phyloP scores from a whole-genome alignment of 129 eudicot species.

The Centaurea solstitialis region DNA sequence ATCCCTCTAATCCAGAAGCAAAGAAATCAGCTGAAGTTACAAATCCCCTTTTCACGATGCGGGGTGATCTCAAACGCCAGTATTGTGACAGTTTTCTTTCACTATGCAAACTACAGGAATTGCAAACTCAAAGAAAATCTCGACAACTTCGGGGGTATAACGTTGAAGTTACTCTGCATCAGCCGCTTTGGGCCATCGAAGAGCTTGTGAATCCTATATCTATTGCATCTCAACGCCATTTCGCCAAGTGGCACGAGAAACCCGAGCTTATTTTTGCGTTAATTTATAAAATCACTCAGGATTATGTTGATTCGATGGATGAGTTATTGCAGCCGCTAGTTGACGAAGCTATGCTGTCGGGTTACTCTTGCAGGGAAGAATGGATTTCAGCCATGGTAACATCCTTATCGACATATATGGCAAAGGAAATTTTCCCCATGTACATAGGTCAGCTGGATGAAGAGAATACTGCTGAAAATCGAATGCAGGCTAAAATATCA shows the following conservation, averaged over 20 bases:
- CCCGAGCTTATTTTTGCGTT: slow-evolving; percentile 89
- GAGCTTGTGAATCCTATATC: slow-evolving; percentile 96
- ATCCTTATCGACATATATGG: slow-evolving; percentile 78
- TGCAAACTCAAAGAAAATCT: slow-evolving; percentile 78
- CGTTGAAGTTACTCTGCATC: slow-evolving; percentile 45
- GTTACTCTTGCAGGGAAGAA: slow-evolving; percentile 97
- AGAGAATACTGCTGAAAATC: slow-evolving; percentile 42
- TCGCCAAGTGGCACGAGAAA: slow-evolving; percentile 81
- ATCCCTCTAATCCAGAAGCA: slow-evolving; percentile 46
- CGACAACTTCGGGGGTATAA: slow-evolving; percentile 87
- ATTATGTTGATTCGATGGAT: slow-evolving; percentile 87
- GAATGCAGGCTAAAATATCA: slow-evolving; percentile 55
- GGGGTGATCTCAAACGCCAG: slow-evolving; percentile 70
- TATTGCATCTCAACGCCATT: slow-evolving; percentile 79
- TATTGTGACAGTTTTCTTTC: slow-evolving; percentile 87
- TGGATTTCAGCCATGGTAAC: slow-evolving; percentile 93
- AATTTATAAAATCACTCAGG: slow-evolving; percentile 72
- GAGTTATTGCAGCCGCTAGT: slow-evolving; percentile 92
- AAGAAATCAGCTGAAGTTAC: slow-evolving; percentile 42
- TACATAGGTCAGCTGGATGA: slow-evolving; percentile 58
- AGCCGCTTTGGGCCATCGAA: slow-evolving; percentile 95
- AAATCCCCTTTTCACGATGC: slow-evolving; percentile 80
- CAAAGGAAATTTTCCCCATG: slow-evolving; percentile 73
- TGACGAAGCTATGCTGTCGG: slow-evolving; percentile 88
- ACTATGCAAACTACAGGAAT: slow-evolving; percentile 77